Evolutionary conservation across 2,329 filamentous ascomycete species (phyloP), one percentile per base, ranked within the genome.

Genomic region (Cladorrhinum sp.): DNA sequence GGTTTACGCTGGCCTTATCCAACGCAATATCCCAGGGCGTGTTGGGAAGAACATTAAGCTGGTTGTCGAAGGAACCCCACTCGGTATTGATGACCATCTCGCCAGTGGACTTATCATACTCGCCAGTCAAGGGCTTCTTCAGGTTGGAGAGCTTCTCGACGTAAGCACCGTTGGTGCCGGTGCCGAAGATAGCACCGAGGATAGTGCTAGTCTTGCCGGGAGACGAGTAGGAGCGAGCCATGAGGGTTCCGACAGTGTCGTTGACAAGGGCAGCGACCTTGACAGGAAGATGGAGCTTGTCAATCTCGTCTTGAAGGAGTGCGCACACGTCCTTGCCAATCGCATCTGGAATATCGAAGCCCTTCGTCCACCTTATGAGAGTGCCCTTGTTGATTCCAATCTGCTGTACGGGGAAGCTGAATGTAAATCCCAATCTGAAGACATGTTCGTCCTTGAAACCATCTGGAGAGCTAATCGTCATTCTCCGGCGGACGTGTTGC

Each of bases 11-110:
- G 62, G 88, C 86, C 60, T 80, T 78, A 75, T 99, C 94, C 23
- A 99, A 82, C 60, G 86, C 82, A 55, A 81, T 78, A 73, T 99
- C 95, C 78, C 92, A 98, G 0, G 85, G 79, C 0, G 94, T 98
- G 69, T 87, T 89, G 51, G 94, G 95, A 46, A 99, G 82, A 20
- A 96, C 90, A 68, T 88, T 91, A 66, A 98, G 86, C 68, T 90
- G 85, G 77, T 98, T 98, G 77, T 99, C 95, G 71, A 99, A 99
- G 60, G 92, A 96, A 64, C 95, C 95, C 95, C 95, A 99, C 78
- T 99, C 95, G 0, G 91, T 94, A 78, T 99, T 99, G 77, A 99
- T 85, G 61, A 99, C 92, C 95, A 99, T 99, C 69, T 96, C 86
- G 57, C 93, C 92, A 0, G 93, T 96, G 8, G 86, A 86, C 54